These are phyloP conservation scores for Begonia loranthoides DNA, from an alignment of 306 rosid genomes.

Conservation along the genomic window DNA sequence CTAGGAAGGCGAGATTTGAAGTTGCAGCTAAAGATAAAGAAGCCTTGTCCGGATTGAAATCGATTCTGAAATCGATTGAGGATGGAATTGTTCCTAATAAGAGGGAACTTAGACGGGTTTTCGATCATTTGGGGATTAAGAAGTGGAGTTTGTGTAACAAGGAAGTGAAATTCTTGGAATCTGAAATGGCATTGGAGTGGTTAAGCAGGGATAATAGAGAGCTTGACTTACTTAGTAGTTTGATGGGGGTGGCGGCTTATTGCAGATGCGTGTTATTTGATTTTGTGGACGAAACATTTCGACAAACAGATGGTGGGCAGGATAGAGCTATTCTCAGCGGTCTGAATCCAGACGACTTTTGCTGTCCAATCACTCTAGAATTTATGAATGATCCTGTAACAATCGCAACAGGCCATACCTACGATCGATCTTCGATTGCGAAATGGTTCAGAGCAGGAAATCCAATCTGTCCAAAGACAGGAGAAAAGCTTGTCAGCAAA, in stretches of 20 bases:
- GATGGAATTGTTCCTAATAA: slow-evolving; percentile 23
- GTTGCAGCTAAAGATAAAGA: slow-evolving; percentile 35
- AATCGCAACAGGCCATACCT: slow-evolving; percentile 63
- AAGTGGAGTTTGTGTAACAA: slow-evolving; percentile 49
- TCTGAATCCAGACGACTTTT: slow-evolving; percentile 54
- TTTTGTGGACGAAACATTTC: slow-evolving; percentile 23
- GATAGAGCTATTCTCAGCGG: neutral
- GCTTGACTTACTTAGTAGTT: slow-evolving; percentile 20
- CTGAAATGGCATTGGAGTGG: slow-evolving; percentile 43
- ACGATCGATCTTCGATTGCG: slow-evolving; percentile 73
- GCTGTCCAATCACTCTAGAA: slow-evolving; percentile 77
- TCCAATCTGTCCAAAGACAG: slow-evolving; percentile 61
- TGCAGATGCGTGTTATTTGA: slow-evolving; percentile 44
- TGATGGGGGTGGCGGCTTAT: slow-evolving; percentile 45
- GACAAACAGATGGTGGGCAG: slow-evolving; percentile 10
- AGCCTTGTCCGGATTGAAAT: slow-evolving; percentile 17
- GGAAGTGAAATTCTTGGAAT: slow-evolving; percentile 58
- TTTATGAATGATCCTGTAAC: slow-evolving; percentile 80
- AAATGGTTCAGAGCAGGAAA: slow-evolving; percentile 66
- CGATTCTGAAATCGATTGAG: slow-evolving; percentile 29
- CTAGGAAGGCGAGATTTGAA: slow-evolving; percentile 29
- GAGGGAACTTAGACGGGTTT: slow-evolving; percentile 29
- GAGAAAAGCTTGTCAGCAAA: slow-evolving; percentile 34
- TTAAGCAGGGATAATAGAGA: slow-evolving; percentile 23
- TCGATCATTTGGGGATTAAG: slow-evolving; percentile 41